phyloP scores from a whole-genome alignment of 805 yeast species.

The Monosporozyma yasuniensis region DNA sequence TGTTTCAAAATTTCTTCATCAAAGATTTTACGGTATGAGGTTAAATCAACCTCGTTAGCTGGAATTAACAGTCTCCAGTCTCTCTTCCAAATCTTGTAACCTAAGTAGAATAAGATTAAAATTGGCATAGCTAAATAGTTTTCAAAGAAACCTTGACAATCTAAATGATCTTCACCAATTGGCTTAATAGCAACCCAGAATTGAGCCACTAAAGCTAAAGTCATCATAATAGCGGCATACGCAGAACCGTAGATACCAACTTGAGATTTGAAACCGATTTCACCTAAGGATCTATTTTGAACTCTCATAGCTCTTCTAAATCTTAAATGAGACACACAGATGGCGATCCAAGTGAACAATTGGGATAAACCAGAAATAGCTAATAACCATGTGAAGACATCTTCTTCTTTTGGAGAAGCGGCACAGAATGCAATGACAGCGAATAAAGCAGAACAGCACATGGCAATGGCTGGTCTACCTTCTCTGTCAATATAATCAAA shows the following conservation, averaged over 20 bases:
- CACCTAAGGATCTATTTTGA: slow-evolving; percentile 43
- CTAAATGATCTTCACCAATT: slow-evolving; percentile 28
- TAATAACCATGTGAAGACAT: slow-evolving; percentile 56
- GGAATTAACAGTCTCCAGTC: slow-evolving; percentile 33
- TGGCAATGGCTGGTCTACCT: slow-evolving; percentile 42
- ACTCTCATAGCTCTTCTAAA: slow-evolving; percentile 50
- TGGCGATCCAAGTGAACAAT: slow-evolving; percentile 53
- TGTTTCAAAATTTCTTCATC: slow-evolving; percentile 30
- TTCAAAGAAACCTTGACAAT: slow-evolving; percentile 38
- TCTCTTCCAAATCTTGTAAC: slow-evolving; percentile 39
- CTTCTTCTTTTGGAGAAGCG: slow-evolving; percentile 46
- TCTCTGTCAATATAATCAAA: slow-evolving; percentile 47
- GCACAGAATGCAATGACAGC: slow-evolving; percentile 62
- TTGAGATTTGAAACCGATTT: slow-evolving; percentile 46
- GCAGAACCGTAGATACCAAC: slow-evolving; percentile 46
- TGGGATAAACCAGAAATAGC: slow-evolving; percentile 56
- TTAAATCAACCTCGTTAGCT: slow-evolving; percentile 25
- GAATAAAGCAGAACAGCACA: slow-evolving; percentile 36
- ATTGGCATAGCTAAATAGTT: slow-evolving; percentile 43
- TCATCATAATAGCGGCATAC: slow-evolving; percentile 42
- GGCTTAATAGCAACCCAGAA: slow-evolving; percentile 63
- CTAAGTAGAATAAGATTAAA: slow-evolving; percentile 34
- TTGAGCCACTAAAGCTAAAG: slow-evolving; percentile 46
- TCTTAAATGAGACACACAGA: slow-evolving; percentile 48
- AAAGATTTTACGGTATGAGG: slow-evolving; percentile 24